A percentile compares a stretch with the other conserved stretches of the same genome.
phyloP scores from a whole-genome alignment of 2,329 filamentous ascomycete genomes.

The Pseudogymnoascus sp. region DNA sequence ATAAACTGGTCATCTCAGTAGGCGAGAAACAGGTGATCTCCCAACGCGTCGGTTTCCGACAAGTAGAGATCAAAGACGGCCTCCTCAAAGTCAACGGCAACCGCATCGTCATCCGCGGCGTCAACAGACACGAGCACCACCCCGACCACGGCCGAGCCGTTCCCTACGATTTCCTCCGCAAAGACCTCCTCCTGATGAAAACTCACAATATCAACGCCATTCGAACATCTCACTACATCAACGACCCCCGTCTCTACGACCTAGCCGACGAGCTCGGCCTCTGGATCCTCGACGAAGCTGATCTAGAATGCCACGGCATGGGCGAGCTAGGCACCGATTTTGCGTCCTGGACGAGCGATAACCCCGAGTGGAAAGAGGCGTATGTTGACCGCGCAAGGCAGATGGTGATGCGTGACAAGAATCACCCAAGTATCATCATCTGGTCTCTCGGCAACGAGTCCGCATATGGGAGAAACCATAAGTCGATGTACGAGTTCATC shows the following conservation, averaged over 20 bases:
- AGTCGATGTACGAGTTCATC: constrained; percentile 46
- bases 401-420: constrained; percentile 45
- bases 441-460: constrained; percentile 52
- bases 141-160: constrained; percentile 41
- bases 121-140: constrained; percentile 49
- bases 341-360: constrained; percentile 41
- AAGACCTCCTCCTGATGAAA: constrained; percentile 47
- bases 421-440: constrained; percentile 46
- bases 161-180: constrained; percentile 40
- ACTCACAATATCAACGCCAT: constrained; percentile 59
- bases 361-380: constrained; percentile 40
- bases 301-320: constrained; percentile 47
- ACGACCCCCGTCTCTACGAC: constrained; percentile 51
- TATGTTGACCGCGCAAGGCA: constrained; percentile 49
- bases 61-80: constrained; percentile 42
- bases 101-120: constrained; percentile 43
- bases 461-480: constrained; percentile 47
- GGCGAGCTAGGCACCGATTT: constrained; percentile 35
- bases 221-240: constrained; percentile 58
- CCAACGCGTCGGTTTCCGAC: constrained; percentile 45
- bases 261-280: constrained; percentile 55
- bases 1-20: constrained; percentile 41
- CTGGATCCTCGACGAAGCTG: constrained; percentile 52
- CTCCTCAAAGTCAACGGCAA: constrained; percentile 45
- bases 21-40: constrained; percentile 31